phyloP scores from a whole-genome alignment of 2,329 filamentous ascomycete species.

The Xylariaceae sp. region DNA sequence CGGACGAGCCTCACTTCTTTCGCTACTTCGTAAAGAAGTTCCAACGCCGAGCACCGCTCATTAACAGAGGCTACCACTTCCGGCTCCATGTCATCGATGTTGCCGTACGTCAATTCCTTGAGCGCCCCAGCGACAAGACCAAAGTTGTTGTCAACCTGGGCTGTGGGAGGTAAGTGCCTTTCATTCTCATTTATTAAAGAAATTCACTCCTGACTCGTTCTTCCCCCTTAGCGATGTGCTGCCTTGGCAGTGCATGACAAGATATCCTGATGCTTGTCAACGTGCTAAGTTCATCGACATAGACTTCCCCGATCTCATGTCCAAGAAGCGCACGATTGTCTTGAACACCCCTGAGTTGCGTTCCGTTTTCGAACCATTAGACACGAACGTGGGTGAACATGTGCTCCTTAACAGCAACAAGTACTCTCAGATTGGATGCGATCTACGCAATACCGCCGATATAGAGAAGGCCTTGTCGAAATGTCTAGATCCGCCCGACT shows the following conservation, averaged over 20 bases:
- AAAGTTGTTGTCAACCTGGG: conserved; percentile 81
- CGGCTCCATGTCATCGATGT: conserved; percentile 78
- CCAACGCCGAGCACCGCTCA: conserved; percentile 75
- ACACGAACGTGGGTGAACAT: conserved; percentile 35
- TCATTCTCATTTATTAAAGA: conserved; percentile 1
- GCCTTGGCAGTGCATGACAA: conserved; percentile 73
- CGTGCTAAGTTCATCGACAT: conserved; percentile 72
- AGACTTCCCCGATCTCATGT: conserved; percentile 76
- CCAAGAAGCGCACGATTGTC: conserved; percentile 66
- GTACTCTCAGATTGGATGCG: conserved; percentile 77
- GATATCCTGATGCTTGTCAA: conserved; percentile 54
- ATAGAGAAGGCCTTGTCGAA: conserved; percentile 56
- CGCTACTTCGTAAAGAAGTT: conserved; percentile 83
- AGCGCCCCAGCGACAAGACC: conserved; percentile 44
- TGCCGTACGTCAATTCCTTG: conserved; percentile 68
- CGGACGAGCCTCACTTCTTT: conserved; percentile 74
- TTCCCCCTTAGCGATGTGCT: conserved; percentile 64
- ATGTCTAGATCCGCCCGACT: conserved; percentile 53
- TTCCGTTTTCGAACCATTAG: conserved; percentile 43
- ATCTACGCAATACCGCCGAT: conserved; percentile 61
- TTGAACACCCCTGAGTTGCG: conserved; percentile 56
- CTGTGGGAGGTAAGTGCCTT: conserved; percentile 70
- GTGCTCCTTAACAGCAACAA: conserved; percentile 60
- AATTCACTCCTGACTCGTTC: conserved; percentile 3
- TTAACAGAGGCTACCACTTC: conserved; percentile 86